Evolutionary conservation across 257 asterid genomes (phyloP), one percentile per base, ranked within the genome.

Genomic region (Rhazya stricta): DNA sequence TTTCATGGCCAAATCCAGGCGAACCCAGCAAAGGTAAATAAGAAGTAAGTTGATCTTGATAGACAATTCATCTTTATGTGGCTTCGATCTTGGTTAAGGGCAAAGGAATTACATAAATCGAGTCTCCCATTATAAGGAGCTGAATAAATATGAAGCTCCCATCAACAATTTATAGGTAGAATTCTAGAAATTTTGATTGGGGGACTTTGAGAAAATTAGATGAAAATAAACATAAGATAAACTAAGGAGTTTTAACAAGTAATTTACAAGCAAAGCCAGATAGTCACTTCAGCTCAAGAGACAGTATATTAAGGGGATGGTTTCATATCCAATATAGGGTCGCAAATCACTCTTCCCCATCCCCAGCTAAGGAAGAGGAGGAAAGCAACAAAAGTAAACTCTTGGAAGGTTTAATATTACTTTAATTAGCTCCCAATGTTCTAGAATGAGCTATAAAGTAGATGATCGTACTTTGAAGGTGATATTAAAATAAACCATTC

Each of bases 1-100:
- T 72, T 23, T 39, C 8, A 72, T 10, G 12, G 23, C 16, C 39
- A 19, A 41, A 11, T 45, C 67, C 48, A 43, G 30, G 15, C n/a
- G n/a, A n/a, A n/a, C n/a, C n/a, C n/a, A n/a, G n/a, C n/a, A n/a
- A n/a, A 61, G n/a, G 21, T 61, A 60, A 34, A 2, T 25, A 4
- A 41, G 25, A n/a, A n/a, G n/a, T n/a, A n/a, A n/a, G 68, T 61
- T 30, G 51, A 9, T 58, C 71, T 72, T 62, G 68, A 4, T 62
- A 34, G 67, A 42, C 41, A 39, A 72, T 21, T 54, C 48, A 9
- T 42, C 56, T 37, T 19, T 56, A 29, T 1, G 27, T 16, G 60
- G 41, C 2, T 6, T 30, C 42, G 45, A 13, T 50, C 48, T 25
- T 19, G 9, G 32, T 19, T 50, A n/a, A 48, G n/a, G 48, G 46